Conservation (phyloP, 2,329 filamentous ascomycete species). For the Ascochyta clinopodiicola region DNA sequence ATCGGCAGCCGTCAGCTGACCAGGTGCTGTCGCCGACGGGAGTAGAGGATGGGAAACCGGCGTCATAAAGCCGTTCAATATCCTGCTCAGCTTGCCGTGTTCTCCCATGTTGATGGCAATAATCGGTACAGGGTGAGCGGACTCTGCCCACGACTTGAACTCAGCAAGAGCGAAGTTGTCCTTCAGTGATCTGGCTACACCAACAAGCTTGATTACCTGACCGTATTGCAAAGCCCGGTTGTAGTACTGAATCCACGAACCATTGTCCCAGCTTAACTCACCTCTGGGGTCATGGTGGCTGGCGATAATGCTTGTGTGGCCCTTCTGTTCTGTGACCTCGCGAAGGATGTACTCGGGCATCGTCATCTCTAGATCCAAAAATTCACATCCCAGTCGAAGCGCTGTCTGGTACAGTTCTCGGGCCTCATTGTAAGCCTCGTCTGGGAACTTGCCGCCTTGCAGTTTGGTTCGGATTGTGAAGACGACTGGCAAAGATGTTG, state of each 20-base stretch:
- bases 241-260: constrained; percentile 90
- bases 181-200: constrained; percentile 74
- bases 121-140: constrained; percentile 78
- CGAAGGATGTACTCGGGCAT: constrained; percentile 79
- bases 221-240: constrained; percentile 89
- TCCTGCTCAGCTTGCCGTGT: constrained; percentile 84
- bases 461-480: constrained; percentile 87
- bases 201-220: constrained; percentile 93
- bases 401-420: constrained; percentile 78
- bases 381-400: constrained; percentile 85
- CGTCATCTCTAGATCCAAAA: constrained; percentile 90
- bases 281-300: constrained; percentile 91
- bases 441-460: constrained; percentile 88
- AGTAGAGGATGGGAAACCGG: constrained; percentile 88
- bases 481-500: constrained; percentile 79
- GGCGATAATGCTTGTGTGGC: constrained; percentile 83
- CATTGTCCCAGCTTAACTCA: constrained; percentile 84
- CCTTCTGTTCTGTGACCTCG: constrained; percentile 71
- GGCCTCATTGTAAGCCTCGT: constrained; percentile 73
- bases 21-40: constrained; percentile 92
- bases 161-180: constrained; percentile 86
- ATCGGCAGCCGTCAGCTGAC: constrained; percentile 88
- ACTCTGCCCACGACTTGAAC: constrained; percentile 79
- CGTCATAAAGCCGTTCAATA: constrained; percentile 91
- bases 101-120: constrained; percentile 97